phyloP scores from a whole-genome alignment of 352 stramenopile species.

The Globisporangium nodosum region DNA sequence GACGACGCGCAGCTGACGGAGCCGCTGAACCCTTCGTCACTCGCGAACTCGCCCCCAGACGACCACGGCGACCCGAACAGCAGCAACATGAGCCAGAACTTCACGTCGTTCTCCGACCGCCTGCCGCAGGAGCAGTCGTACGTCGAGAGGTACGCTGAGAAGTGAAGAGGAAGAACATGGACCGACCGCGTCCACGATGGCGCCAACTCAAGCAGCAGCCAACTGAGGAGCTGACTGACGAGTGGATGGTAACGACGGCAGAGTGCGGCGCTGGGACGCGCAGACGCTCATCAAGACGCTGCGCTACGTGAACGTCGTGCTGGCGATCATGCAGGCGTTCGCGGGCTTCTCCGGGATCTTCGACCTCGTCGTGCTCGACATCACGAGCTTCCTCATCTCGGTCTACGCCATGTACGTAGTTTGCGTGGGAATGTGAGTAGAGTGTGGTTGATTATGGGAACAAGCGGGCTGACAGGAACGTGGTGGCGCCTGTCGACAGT shows the following conservation, averaged over 20 bases:
- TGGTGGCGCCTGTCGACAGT: conserved; percentile 16
- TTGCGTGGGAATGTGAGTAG: not conserved
- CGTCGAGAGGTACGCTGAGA: conserved; percentile 7
- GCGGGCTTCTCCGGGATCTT: conserved; percentile 82
- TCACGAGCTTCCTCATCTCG: conserved; percentile 86
- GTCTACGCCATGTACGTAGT: conserved; percentile 76
- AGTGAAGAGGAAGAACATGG: not conserved
- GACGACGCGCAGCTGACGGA: conserved; percentile 10
- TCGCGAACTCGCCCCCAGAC: conserved; percentile 2
- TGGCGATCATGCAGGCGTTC: conserved; percentile 76
- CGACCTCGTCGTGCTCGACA: conserved; percentile 77
- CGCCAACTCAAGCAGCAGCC: too few species aligned
- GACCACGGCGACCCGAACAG: not conserved
- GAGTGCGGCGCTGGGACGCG: conserved; percentile 65
- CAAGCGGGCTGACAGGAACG: not conserved
- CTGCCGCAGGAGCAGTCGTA: conserved; percentile 18
- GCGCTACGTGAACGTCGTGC: conserved; percentile 78
- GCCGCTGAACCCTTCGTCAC: conserved; percentile 17
- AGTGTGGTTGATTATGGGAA: not conserved
- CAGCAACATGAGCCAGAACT: conserved; percentile 17
- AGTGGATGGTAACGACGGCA: conserved; percentile 7
- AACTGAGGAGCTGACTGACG: not conserved
- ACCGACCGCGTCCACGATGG: too few species aligned
- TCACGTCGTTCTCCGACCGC: conserved; percentile 11
- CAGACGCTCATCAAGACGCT: conserved; percentile 71